Base-by-base conservation (phyloP, 2,329 filamentous ascomycete species). In the Microsporum ferrugineum region DNA sequence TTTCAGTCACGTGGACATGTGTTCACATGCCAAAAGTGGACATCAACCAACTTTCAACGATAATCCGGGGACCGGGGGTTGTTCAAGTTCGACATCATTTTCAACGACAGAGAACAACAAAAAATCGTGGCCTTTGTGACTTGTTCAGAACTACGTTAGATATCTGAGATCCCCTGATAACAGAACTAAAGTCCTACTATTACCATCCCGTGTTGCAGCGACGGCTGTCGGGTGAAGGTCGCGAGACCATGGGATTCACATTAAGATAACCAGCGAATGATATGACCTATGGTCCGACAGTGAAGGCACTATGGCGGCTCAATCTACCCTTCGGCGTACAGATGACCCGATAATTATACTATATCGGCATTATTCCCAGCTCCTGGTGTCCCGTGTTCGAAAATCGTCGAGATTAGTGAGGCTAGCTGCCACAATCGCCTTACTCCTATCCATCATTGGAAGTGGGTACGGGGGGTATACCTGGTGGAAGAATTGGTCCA, bases 401-500 rank as follows among this genome's bases (percentile, higher is more conserved):
- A 79, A 78, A 62, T 88, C 88, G 2, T 88, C 90, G 2, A 85
- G 82, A 65, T 84, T 84, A 33, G 85, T 87, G 5, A 87, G 85
- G 67, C 80, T 95, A 14, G 77, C 95, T 58, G 88, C 88, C 29
- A 89, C 89, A 0, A 78, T 96, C 59, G 81, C 86, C 7, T 82
- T 97, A 34, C 79, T 87, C 6, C 76, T 91, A 33, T 87, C 89
- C 57, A 91, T 97, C 66, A 83, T 96, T 67, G 82, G 87, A 63
- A 80, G 87, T 53, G 87, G 86, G 61, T 91, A 89, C 77, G 91
- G 91, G 63, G 84, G 84, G n/a, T 84, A 87, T 63, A 84, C 83
- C 63, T 89, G 87, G 83, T 92, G 89, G 82, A 85, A 82, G 70
- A 84, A 81, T 61, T 81, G 84, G 63, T 84, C 83, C 57, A 85